phyloP scores from a whole-genome alignment of 1,284 basidiomycete species.

The Cryptococcus deneoformans region DNA sequence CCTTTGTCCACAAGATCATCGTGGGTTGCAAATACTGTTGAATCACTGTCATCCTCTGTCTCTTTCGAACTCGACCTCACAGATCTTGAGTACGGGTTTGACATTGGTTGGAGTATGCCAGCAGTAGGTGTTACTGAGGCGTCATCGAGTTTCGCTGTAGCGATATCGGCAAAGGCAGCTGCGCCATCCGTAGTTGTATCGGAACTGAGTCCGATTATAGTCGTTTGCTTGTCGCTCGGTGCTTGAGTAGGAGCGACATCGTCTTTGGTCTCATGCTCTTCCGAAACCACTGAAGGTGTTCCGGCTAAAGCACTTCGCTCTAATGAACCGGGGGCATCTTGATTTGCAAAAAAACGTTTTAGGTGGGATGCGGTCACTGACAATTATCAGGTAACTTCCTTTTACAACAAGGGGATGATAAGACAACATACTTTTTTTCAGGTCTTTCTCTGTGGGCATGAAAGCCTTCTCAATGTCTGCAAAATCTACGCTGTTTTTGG shows the following conservation, averaged over 20 bases:
- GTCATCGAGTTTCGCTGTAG: too few species aligned
- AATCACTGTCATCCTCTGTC: conserved; percentile 73
- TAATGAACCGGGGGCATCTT: conserved; percentile 46
- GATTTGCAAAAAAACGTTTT: conserved; percentile 55
- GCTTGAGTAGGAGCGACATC: too few species aligned
- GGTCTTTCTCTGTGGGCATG: conserved; percentile 50
- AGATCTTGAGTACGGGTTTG: too few species aligned
- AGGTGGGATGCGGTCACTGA: conserved; percentile 48
- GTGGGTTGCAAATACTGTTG: conserved; percentile 73
- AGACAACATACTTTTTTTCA: conserved; percentile 36
- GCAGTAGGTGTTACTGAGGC: too few species aligned
- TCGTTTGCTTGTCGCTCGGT: too few species aligned
- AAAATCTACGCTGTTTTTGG: conserved; percentile 45
- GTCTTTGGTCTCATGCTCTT: conserved; percentile 47
- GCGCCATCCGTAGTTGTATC: too few species aligned
- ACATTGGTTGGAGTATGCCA: too few species aligned
- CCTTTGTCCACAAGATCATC: conserved; percentile 12
- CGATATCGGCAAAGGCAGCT: too few species aligned
- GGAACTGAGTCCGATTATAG: too few species aligned
- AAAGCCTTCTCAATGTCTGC: conserved; percentile 56
- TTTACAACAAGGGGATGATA: not conserved
- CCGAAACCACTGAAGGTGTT: not conserved
- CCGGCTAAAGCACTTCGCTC: conserved; percentile 25
- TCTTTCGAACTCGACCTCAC: conserved; percentile 37
- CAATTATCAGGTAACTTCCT: conserved; percentile 11